Conservation (phyloP, 768 basidiomycete species). For the Tricholoma flavovirens region DNA sequence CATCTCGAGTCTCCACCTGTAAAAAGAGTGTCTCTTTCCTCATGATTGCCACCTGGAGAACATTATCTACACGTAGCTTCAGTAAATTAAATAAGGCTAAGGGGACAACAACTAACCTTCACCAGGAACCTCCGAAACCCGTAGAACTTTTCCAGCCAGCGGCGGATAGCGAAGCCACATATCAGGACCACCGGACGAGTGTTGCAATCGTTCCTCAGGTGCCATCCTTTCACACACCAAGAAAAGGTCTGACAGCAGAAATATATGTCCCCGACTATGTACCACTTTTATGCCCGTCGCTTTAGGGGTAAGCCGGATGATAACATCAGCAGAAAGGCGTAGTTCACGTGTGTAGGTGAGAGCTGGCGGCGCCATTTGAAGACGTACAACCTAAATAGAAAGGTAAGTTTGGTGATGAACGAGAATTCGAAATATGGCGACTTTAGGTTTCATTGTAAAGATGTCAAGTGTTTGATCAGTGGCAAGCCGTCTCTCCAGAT, state of each 20-base stretch:
- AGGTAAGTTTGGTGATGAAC: conserved; percentile 3
- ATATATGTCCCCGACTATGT: conserved; percentile 77
- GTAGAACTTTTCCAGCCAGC: conserved; percentile 87
- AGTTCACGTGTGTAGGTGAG: conserved; percentile 76
- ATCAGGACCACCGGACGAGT: conserved; percentile 58
- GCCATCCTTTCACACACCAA: conserved; percentile 84
- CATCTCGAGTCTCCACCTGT: conserved; percentile 52
- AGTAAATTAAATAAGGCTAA: neutral
- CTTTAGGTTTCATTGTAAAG: conserved; percentile 94
- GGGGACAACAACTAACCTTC: conserved; percentile 42
- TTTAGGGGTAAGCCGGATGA: conserved; percentile 72
- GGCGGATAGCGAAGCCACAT: conserved; percentile 96
- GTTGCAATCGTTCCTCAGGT: conserved; percentile 49
- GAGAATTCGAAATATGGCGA: conserved; percentile 22
- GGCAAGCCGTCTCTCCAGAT: conserved; percentile 76
- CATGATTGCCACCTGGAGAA: conserved; percentile 77
- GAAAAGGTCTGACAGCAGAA: conserved; percentile 90
- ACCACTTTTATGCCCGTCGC: conserved; percentile 69
- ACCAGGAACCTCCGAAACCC: conserved; percentile 54
- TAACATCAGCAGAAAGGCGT: conserved; percentile 63
- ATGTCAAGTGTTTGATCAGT: conserved; percentile 83
- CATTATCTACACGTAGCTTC: conserved; percentile 45
- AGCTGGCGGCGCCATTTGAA: conserved; percentile 82
- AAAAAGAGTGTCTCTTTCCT: conserved; percentile 78
- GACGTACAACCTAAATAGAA: conserved; percentile 62